These are phyloP conservation scores for Stylosanthes scabra DNA, from an alignment of 331 rosid species.

Conservation along the genomic window DNA sequence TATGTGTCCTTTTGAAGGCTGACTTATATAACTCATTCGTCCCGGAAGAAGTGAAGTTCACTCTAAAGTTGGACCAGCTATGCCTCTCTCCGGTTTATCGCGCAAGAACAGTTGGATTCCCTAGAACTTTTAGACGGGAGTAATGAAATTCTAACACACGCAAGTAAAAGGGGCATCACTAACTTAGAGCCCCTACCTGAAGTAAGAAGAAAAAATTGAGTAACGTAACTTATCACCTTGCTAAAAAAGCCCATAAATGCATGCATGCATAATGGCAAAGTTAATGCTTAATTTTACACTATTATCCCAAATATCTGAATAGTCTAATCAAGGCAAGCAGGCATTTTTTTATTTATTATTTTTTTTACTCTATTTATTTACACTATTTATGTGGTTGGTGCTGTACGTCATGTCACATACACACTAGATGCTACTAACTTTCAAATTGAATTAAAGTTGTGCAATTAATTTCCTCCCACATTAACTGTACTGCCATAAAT, in stretches of 20 bases:
- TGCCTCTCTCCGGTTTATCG: too few species aligned
- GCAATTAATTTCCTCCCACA: too few species aligned
- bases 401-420: background rate
- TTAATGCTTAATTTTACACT: background rate
- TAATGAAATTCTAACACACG: background rate
- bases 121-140: slow-evolving; percentile 7
- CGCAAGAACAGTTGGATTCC: background rate
- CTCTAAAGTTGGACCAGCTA: too few species aligned
- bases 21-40: too few species aligned
- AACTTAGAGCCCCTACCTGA: slow-evolving; percentile 25
- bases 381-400: too few species aligned
- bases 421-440: background rate
- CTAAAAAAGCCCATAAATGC: background rate
- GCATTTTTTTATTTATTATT: background rate
- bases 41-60: too few species aligned
- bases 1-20: too few species aligned
- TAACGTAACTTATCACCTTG: background rate
- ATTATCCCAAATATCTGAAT: background rate
- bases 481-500: too few species aligned
- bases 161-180: slow-evolving; percentile 15
- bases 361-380: too few species aligned
- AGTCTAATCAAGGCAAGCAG: slow-evolving; percentile 24
- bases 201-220: background rate
- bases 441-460: slow-evolving; percentile 7
- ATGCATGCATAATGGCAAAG: background rate